Base-by-base conservation (phyloP, 192 early-diverging fungal species). In the Entomortierella lignicola region DNA sequence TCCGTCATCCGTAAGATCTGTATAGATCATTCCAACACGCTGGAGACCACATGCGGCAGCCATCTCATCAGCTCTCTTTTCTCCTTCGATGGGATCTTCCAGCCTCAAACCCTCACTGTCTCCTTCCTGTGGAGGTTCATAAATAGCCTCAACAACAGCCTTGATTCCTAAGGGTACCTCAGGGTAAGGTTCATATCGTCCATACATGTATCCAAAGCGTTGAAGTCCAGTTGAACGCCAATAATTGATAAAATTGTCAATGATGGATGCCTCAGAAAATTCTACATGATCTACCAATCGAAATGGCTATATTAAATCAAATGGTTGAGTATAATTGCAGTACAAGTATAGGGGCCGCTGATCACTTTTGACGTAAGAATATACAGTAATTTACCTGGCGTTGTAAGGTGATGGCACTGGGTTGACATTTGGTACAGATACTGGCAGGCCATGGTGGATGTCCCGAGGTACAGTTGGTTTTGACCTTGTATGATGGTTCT, bases 381-480 rank as follows among this genome's bases (percentile, higher is more conserved):
- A 20, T 15, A 43, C 18, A 21, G 15, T 6, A 11, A 15, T 34
- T 54, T 74, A 85, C 85, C 72, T 97, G 96, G 17, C 86, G 85
- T 71, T 95, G 93, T 48, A 99, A 74, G 2, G 96, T 95, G 37
- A 98, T 89, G 3, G 98, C 92, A 39, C 92, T 91, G 10, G 98
- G 98, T 81, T 99, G 98, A 72, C 98, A 99, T 83, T 97, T 97
- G 31, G 95, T 93, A 85, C 98, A 99, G 72, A 99, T 98, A 31
- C 95, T 94, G 54, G 87, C 91, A 1, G 98, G 98, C 91, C 93
- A 99, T 52, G 94, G 87, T 21, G 91, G 89, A 82, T 99, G 98
- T 0, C 89, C 89, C 18, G 87, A 85, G 13, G 85, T 87, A 82
- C 98, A 99, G 34, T 90, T 89, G 15, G 84, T 63, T 56, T 94